Evolutionary conservation across 371 early-diverging fungal species (phyloP), one percentile per base, ranked within the genome.

Genomic region (Batrachochytrium dendrobatidis): DNA sequence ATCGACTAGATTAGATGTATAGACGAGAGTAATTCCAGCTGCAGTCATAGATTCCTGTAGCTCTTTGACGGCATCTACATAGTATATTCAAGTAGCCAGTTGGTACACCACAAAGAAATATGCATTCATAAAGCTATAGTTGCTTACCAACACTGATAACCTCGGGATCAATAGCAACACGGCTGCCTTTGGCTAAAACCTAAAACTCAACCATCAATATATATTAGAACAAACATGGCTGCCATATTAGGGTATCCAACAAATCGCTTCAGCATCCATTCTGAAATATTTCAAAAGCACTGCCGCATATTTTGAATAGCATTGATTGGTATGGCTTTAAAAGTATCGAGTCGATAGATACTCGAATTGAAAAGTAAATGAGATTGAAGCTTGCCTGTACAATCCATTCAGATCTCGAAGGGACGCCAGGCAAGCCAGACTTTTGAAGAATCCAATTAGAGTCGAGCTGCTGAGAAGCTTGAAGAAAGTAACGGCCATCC

Each of bases 401-500:
- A 24, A 93, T 70, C 78, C 89, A 96, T 56, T 90, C 89, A 70
- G 89, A 87, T 85, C 90, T 91, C 31, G 84, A 86, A 24, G 92
- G 94, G 1, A 90, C 87, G 39, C 82, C 86, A 0, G 92, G 86
- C 31, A 92, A 68, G 1, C 96, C 98, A 62, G 79, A 78, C 76
- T 95, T 96, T 89, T 91, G 92, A 68, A 96, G 70, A 22, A 82
- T 87, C 96, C 95, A 95, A 70, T 90, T 89, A 34, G 65, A 53
- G 70, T 91, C 92, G 53, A 99, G 76, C 74, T 99, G 88, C 67
- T 93, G 82, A 1, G 88, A 80, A 12, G 99, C 99, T 77, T 99
- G 99, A 59, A 99, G 72, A 75, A 91, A 99, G 83, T 99, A 99
- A 48, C 99, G 81, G 2, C 97, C 96, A 71, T 99, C 99, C 10